phyloP scores from a whole-genome alignment of 2,329 filamentous ascomycete genomes.

The Calonectria leucothoes region DNA sequence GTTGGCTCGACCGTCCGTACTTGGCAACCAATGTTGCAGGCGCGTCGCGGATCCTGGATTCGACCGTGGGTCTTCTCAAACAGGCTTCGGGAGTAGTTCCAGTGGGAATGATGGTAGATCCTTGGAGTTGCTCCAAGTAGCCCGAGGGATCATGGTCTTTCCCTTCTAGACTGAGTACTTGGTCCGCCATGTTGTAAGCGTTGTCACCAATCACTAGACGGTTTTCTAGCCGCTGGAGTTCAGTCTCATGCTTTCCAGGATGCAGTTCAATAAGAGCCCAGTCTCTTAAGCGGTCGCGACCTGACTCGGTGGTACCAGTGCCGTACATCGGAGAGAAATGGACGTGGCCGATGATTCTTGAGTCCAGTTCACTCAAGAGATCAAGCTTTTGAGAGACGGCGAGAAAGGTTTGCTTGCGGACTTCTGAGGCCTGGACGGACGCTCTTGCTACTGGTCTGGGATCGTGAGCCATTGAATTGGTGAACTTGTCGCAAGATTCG shows the following conservation, averaged over 20 bases:
- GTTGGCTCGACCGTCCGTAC: neutral
- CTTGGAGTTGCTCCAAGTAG: neutral
- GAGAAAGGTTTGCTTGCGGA: neutral
- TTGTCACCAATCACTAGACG: neutral
- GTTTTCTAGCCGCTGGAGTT: neutral
- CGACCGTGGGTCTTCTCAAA: neutral
- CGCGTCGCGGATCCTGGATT: neutral
- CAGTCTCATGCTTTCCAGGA: neutral
- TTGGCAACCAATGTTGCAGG: neutral
- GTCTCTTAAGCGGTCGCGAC: neutral
- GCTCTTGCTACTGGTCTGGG: neutral
- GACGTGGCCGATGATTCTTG: conserved; percentile 16
- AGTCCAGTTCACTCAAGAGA: neutral
- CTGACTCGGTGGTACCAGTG: neutral
- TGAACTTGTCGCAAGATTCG: neutral
- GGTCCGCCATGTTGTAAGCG: too few relatives aligned
- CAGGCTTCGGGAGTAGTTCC: conserved; percentile 2
- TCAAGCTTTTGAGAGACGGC: neutral
- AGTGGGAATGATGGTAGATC: neutral
- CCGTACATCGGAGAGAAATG: neutral
- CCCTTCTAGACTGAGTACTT: neutral
- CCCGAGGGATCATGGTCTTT: neutral
- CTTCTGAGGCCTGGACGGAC: neutral
- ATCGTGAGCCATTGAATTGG: neutral
- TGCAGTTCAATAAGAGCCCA: conserved; percentile 26